phyloP scores from a whole-genome alignment of 1,284 basidiomycete species.

The Mycena sp. region DNA sequence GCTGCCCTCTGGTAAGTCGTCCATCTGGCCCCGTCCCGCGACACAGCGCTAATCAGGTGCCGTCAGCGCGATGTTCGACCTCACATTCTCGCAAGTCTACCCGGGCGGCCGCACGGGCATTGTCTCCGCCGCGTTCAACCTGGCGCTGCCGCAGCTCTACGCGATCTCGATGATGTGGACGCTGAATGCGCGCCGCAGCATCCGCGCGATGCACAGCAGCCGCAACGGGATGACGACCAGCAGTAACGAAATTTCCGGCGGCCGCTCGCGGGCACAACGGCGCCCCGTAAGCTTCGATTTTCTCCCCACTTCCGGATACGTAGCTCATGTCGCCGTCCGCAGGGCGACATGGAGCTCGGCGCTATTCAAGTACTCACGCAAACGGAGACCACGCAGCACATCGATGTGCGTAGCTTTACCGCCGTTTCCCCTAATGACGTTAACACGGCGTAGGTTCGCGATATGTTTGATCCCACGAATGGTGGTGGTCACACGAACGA shows the following conservation, averaged over 20 bases:
- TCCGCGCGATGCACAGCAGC: constrained; percentile 13
- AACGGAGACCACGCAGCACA: constrained; percentile 11
- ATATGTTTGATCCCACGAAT: no score
- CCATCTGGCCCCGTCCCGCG: no score
- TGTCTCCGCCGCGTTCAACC: constrained; percentile 40
- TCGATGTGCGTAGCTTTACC: neutral
- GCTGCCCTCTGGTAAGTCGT: constrained; percentile 43
- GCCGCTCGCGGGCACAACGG: neutral
- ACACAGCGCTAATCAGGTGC: neutral
- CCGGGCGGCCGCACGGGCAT: constrained; percentile 37
- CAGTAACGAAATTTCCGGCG: constrained; percentile 19
- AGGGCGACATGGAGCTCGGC: constrained; percentile 9
- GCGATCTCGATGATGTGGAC: constrained; percentile 30
- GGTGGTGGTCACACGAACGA: no score
- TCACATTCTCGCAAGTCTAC: constrained; percentile 39
- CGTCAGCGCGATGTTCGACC: constrained; percentile 43
- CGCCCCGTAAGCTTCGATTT: neutral
- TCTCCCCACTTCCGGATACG: no score
- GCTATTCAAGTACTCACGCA: constrained; percentile 4
- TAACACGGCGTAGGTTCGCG: no score
- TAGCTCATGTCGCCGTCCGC: neutral
- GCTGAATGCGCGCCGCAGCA: constrained; percentile 19
- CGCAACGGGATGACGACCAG: neutral
- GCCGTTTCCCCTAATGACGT: no score
- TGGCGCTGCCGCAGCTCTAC: constrained; percentile 42